Conservation (phyloP, 768 basidiomycete genomes). For the Russula emetica region DNA sequence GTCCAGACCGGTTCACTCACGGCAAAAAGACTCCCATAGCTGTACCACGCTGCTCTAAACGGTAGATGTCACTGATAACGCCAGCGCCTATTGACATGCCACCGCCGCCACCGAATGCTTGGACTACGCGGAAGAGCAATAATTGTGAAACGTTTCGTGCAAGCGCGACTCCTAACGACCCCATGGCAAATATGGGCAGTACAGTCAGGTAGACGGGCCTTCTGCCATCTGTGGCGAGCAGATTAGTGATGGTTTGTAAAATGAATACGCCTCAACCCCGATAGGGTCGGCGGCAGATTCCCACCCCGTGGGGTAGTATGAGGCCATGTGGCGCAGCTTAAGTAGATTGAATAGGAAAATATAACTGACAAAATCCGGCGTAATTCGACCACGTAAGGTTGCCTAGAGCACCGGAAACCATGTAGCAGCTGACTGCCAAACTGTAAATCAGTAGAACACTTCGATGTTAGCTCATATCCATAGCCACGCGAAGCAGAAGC, state of each 20-base stretch:
- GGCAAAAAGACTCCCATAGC: conserved; percentile 58
- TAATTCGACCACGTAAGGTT: conserved; percentile 22
- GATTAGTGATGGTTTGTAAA: neutral
- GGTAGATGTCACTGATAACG: conserved; percentile 64
- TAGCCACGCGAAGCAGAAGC: neutral
- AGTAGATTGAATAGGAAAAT: conserved; percentile 1
- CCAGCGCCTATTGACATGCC: conserved; percentile 54
- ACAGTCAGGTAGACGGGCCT: conserved; percentile 54
- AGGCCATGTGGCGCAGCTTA: neutral
- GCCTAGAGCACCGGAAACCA: conserved; percentile 11
- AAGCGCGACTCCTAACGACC: conserved; percentile 55
- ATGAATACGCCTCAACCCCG: neutral
- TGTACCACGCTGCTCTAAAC: conserved; percentile 54
- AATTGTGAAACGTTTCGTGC: conserved; percentile 44
- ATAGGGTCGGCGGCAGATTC: neutral
- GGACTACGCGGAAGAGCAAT: conserved; percentile 59
- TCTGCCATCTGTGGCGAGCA: conserved; percentile 54
- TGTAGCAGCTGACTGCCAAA: conserved; percentile 20
- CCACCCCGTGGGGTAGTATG: neutral
- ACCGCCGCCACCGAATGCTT: conserved; percentile 60
- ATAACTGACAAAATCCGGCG: conserved; percentile 10
- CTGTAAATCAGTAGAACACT: neutral
- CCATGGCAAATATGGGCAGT: conserved; percentile 55
- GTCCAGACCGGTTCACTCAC: conserved; percentile 34
- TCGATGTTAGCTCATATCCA: neutral